These are phyloP conservation scores for Rheum nobile DNA, from an alignment of 148 eudicot genomes.

Conservation along the genomic window DNA sequence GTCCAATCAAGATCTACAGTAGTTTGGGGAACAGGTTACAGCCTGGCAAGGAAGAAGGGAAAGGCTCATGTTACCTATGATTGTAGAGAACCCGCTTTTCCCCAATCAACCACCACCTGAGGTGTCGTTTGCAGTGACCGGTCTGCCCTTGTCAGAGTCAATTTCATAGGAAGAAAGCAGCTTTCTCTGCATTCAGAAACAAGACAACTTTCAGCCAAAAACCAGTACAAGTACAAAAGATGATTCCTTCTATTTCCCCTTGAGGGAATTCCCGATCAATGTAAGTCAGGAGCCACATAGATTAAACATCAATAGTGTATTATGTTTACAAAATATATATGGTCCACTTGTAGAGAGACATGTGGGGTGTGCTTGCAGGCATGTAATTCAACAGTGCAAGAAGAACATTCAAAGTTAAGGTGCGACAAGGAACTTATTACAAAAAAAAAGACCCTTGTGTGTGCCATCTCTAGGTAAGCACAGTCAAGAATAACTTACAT, in stretches of 20 bases:
- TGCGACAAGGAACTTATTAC: background rate
- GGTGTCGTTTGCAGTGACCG: background rate
- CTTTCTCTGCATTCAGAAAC: constrained; percentile 28
- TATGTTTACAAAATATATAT: background rate
- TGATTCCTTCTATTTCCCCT: background rate
- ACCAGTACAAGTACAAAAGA: background rate
- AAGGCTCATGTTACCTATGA: background rate
- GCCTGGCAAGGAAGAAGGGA: background rate
- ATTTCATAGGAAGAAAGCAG: constrained; percentile 31
- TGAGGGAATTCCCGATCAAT: background rate
- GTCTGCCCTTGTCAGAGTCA: constrained; percentile 25
- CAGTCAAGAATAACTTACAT: constrained; percentile 44
- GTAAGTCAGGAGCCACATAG: background rate
- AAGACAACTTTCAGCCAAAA: background rate
- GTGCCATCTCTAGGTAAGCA: background rate
- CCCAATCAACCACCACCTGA: background rate
- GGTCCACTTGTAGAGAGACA: background rate
- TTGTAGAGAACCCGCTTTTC: background rate
- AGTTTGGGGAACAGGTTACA: background rate
- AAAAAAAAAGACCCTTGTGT: too few species aligned
- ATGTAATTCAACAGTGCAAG: background rate
- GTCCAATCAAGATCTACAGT: background rate
- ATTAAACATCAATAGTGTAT: background rate
- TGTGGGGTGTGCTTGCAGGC: background rate
- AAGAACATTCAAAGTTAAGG: background rate